Conservation (phyloP, 768 basidiomycete genomes). For the Phylloporus scabripes region DNA sequence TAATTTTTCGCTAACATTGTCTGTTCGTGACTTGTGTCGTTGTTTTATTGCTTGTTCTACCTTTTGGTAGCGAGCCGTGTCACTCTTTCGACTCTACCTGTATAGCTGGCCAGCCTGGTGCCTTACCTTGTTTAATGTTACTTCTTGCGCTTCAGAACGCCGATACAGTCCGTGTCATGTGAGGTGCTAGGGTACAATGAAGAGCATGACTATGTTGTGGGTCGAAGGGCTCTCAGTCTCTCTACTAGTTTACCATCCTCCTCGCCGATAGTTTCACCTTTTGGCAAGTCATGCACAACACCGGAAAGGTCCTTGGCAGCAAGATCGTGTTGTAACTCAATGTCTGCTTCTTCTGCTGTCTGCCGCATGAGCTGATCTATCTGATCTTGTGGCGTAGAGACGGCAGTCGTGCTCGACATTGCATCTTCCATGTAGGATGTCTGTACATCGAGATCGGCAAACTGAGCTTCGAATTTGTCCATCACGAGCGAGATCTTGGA, state of each 20-base stretch:
- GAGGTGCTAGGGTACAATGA: too few species aligned
- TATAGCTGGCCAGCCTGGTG: conserved; percentile 4
- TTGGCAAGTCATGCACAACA: conserved; percentile 51
- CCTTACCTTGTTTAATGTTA: conserved; percentile 11
- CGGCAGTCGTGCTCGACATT: conserved; percentile 89
- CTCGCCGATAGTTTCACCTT: conserved; percentile 55
- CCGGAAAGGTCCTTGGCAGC: conserved; percentile 53
- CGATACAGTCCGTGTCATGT: neutral
- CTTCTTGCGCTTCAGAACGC: neutral
- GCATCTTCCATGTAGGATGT: conserved; percentile 98
- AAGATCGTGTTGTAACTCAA: conserved; percentile 91
- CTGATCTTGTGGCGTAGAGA: conserved; percentile 94
- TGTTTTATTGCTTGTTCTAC: conserved; percentile 17
- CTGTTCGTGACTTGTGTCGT: conserved; percentile 11
- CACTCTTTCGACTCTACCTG: conserved; percentile 3
- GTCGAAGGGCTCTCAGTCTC: conserved; percentile 81
- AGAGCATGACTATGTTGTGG: conserved; percentile 47
- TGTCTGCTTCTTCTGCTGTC: conserved; percentile 95
- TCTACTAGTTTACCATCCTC: conserved; percentile 83
- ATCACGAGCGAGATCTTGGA: conserved; percentile 91
- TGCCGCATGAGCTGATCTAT: conserved; percentile 88
- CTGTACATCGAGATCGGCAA: conserved; percentile 95
- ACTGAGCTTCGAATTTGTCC: conserved; percentile 98
- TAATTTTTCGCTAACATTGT: conserved; percentile 22
- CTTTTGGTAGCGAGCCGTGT: conserved; percentile 8